Percentiles rank a stretch among this genome's conserved stretches.
Conservation (phyloP, 2,329 filamentous ascomycete genomes). For the Thermoascus crustaceus region DNA sequence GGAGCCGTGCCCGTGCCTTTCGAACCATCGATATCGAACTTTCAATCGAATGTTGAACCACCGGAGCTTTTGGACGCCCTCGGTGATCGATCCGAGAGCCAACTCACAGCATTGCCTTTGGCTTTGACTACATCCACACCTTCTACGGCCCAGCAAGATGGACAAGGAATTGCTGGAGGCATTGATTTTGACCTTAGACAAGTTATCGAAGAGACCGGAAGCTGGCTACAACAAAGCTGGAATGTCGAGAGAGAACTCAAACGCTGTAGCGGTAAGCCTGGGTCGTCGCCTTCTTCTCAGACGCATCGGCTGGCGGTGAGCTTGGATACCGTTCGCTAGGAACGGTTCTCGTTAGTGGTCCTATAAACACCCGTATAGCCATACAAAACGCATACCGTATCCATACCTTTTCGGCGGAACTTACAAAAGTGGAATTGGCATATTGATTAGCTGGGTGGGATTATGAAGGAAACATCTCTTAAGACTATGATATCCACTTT, state of each 20-base stretch:
- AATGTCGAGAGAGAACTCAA: conserved; percentile 31
- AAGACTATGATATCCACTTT: too few relatives aligned
- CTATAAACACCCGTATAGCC: too few relatives aligned
- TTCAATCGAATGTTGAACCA: background rate
- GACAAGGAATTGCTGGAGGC: conserved; percentile 22
- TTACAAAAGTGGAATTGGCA: too few relatives aligned
- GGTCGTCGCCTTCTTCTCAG: conserved; percentile 9
- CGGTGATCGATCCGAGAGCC: conserved; percentile 9
- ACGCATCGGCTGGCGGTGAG: conserved; percentile 6
- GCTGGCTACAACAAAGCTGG: conserved; percentile 38
- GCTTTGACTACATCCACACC: conserved; percentile 23
- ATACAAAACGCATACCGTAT: too few relatives aligned
- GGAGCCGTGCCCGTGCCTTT: background rate
- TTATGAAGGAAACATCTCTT: too few relatives aligned
- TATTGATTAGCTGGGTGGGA: too few relatives aligned
- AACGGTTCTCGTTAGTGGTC: too few relatives aligned
- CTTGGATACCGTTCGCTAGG: conserved; percentile 10
- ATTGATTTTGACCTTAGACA: conserved; percentile 35
- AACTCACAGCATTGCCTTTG: conserved; percentile 16
- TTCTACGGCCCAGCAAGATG: conserved; percentile 25
- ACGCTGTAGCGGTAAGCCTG: conserved; percentile 9
- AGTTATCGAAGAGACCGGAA: conserved; percentile 39
- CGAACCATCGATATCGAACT: background rate
- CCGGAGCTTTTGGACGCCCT: conserved; percentile 2
- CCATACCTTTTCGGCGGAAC: too few relatives aligned